Evolutionary conservation across 345 rosid genomes (phyloP), one percentile per base, ranked within the genome.

Genomic region (Hypericum androsaemum): DNA sequence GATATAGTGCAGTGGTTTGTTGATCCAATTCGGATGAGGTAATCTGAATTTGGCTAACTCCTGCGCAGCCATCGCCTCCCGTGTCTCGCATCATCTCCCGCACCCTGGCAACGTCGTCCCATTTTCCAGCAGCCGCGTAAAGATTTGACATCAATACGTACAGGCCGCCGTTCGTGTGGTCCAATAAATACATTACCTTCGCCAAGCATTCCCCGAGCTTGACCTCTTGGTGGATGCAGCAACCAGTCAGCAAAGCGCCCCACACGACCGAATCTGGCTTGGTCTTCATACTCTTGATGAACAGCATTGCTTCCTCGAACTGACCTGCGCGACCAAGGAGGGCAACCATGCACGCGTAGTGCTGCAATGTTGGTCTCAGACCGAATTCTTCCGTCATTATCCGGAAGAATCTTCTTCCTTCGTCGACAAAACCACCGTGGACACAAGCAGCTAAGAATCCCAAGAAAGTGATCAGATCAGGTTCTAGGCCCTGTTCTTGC

Each of bases 141-240:
- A 89, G 75, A 72, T 89, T 89, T 11, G 97, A 89, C 95, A 88
- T 83, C 70, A 81, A 59, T 11, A 89, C 82, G 48, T 85, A 89
- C 44, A 89, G 63, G 10, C 95, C 97, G 15, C 95, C 87, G 48
- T 81, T 79, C 56, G 54, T 65, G 50, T 64, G 55, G 66, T 85
- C 92, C 78, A 79, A 52, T 53, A 83, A 70, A 58, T 77, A 77
- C 39, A 83, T 32, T 62, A 79, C 85, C 80, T 77, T 85, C 59
- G 95, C 87, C 63, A 83, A 58, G 63, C 66, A 85, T 61, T 85
- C 92, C 52, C 95, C 97, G 35, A 89, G 76, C 74, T 66, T 72
- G 48, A 70, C 62, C 74, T 83, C 78, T 65, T 73, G 80, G 50
- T 81, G 80, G 53, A 83, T 61, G 64, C 78, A 79, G 50, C 92